A percentile compares a stretch with the other conserved stretches of the same genome.
phyloP scores from a whole-genome alignment of 1,284 basidiomycete genomes.

The Fistulina hepatica region DNA sequence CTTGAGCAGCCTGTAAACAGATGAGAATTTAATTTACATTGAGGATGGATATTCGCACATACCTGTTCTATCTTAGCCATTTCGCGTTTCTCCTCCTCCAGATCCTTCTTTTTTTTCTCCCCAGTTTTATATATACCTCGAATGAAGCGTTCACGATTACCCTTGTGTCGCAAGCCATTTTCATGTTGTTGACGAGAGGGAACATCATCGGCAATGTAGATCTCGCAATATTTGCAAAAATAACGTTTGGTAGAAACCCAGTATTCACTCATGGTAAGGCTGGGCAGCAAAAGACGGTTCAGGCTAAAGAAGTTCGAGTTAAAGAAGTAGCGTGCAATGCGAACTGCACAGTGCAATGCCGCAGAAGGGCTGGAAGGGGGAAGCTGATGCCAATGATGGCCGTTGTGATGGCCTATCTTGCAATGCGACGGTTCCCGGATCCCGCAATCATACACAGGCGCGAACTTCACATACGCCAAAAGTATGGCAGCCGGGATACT shows the following conservation, averaged over 20 bases:
- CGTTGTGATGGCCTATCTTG: no score
- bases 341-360: no score
- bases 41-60: constrained; percentile 17
- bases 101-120: constrained; percentile 79
- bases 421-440: no score
- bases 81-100: constrained; percentile 77
- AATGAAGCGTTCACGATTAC: constrained; percentile 88
- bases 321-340: no score
- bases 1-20: constrained; percentile 51
- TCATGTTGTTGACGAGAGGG: constrained; percentile 92
- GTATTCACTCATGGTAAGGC: constrained; percentile 61
- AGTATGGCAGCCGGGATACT: no score
- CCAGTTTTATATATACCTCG: constrained; percentile 89
- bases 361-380: no score
- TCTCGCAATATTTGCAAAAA: constrained; percentile 82
- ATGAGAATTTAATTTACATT: constrained; percentile 4
- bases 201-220: constrained; percentile 87
- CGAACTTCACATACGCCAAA: no score
- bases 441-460: no score
- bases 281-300: no score
- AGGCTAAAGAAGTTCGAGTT: no score
- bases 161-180: constrained; percentile 87
- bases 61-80: constrained; percentile 82
- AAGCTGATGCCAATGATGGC: no score
- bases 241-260: constrained; percentile 82